Evolutionary conservation across 805 yeast genomes (phyloP), one percentile per base, ranked within the genome.

Genomic region (Suhomyces canberraensis): DNA sequence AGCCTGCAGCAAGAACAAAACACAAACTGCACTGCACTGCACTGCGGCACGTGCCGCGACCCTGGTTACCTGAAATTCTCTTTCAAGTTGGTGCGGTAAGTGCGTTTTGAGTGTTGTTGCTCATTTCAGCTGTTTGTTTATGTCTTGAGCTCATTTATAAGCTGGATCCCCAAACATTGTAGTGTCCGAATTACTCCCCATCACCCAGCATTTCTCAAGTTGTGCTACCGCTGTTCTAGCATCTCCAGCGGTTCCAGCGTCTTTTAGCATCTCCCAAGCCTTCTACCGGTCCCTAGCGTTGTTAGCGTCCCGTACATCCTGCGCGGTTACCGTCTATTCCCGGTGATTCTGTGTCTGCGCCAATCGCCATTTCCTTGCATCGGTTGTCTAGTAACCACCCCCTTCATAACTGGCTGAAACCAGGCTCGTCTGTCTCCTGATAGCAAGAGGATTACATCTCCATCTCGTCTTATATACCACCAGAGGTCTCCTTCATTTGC

Each of bases 351-450:
- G 22, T 20, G 22, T n/a, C 26, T 24, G 26, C 26, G 26, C 26
- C 26, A 8, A 8, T 24, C 26, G 26, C 26, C 13, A 8, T 24
- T n/a, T 24, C 26, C 26, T 24, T 24, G 26, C 26, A 24, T 24
- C 26, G 26, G 26, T 24, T 24, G 26, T 24, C 14, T 13, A 8
- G 26, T 13, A 5, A 24, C 26, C 26, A n/a, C 9, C 26, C 26
- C 26, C 14, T 13, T 24, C 26, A 24, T 24, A 24, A 24, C 26
- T n/a, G 26, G 26, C 26, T 24, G 26, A 24, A 24, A 24, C 26
- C 26, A 24, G 14, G 6, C 13, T 24, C 13, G 22, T 20, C 22
- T 20, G 22, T 20, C 22, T 20, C 22, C 22, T 20, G 22, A 20
- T 20, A 20, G 9, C 22, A 20, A 9, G 9, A 9, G 22, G 8